These are phyloP conservation scores for Leersia perrieri DNA, from an alignment of 176 grass and related monocot species.

Conservation along the genomic window DNA sequence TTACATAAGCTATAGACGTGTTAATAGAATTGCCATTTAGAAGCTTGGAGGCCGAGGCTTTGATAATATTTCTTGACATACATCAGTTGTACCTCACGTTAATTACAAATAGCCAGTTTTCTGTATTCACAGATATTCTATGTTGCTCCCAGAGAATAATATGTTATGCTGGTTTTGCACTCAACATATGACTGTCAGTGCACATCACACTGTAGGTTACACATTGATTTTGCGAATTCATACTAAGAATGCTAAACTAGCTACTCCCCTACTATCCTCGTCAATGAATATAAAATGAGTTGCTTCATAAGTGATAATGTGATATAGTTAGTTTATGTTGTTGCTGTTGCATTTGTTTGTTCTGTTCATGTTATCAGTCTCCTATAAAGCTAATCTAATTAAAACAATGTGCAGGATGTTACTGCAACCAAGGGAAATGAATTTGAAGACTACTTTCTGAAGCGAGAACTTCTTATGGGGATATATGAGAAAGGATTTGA, in stretches of 20 bases:
- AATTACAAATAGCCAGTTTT: slow-evolving; percentile 8
- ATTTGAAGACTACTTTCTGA: slow-evolving; percentile 98
- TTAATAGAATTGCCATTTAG: neutral
- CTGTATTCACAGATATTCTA: neutral
- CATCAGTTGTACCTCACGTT: neutral
- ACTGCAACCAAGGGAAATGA: slow-evolving; percentile 96
- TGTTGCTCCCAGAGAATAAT: neutral
- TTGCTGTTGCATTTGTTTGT: neutral
- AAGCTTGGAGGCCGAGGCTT: neutral
- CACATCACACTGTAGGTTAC: neutral
- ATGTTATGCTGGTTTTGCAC: neutral
- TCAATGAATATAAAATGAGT: neutral
- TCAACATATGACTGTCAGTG: neutral
- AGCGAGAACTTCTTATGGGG: slow-evolving; percentile 95
- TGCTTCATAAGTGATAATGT: neutral
- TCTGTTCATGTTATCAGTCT: neutral
- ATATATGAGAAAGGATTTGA: slow-evolving; percentile 98
- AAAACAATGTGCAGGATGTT: slow-evolving; percentile 63
- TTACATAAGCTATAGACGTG: neutral
- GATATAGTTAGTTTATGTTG: neutral
- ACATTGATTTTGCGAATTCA: neutral
- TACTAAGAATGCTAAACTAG: neutral
- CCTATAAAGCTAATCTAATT: neutral
- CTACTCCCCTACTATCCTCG: neutral
- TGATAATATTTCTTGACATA: neutral